Conservation (phyloP, 1,284 basidiomycete genomes). For the Neolentinus lepideus region DNA sequence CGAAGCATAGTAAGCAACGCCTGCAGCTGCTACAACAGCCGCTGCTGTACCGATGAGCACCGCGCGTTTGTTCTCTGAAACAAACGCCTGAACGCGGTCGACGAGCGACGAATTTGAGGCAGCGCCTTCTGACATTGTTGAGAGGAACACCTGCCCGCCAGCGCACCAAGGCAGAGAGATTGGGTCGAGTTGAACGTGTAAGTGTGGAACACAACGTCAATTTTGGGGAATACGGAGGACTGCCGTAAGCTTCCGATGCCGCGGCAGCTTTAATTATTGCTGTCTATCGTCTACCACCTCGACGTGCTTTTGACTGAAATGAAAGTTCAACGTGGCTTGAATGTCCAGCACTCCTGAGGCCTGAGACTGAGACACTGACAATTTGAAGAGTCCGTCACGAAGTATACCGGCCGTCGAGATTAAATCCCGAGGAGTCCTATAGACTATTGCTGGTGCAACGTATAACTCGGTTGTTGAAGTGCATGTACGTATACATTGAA, state of each 20-base stretch:
- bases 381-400: too few species aligned
- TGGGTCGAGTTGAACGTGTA: background rate
- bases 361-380: too few species aligned
- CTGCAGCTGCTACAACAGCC: slow-evolving; percentile 68
- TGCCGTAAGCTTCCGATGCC: background rate
- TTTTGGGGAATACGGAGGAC: background rate
- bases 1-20: slow-evolving; percentile 72
- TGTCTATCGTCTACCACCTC: background rate
- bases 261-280: background rate
- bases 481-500: too few species aligned
- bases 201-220: background rate
- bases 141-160: background rate
- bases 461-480: too few species aligned
- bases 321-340: background rate
- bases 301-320: too few species aligned
- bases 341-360: too few species aligned
- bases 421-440: too few species aligned
- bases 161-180: background rate
- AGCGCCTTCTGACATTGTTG: background rate
- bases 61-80: slow-evolving; percentile 69
- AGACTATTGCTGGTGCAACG: too few species aligned
- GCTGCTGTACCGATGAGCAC: slow-evolving; percentile 64
- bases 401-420: too few species aligned
- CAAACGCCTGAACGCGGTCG: slow-evolving; percentile 63
- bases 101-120: slow-evolving; percentile 19